Percentiles rank a stretch among this genome's conserved stretches.
phyloP scores from a whole-genome alignment of 2,329 filamentous ascomycete species.

The Daldinia sp. region DNA sequence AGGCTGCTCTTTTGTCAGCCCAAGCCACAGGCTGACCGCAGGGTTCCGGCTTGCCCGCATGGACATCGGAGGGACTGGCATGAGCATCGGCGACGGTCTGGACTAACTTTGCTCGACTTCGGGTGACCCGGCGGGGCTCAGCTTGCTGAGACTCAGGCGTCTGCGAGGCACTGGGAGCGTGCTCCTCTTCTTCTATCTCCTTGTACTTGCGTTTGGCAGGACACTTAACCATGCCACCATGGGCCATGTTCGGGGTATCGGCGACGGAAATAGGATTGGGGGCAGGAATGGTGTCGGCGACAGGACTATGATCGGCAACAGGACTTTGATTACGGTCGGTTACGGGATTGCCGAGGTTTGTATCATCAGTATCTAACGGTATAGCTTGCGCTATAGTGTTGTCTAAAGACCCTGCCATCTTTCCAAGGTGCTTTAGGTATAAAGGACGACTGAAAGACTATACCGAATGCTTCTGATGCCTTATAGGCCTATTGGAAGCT shows the following conservation, averaged over 20 bases:
- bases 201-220: not conserved
- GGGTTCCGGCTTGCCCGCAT: constrained; percentile 17
- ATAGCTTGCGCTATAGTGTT: not conserved
- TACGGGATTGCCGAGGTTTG: not conserved
- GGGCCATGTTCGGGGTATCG: not conserved
- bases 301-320: not conserved
- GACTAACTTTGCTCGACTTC: not conserved
- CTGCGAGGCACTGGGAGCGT: not conserved
- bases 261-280: not conserved
- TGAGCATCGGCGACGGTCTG: not conserved
- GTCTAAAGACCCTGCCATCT: not conserved
- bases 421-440: not conserved
- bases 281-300: not conserved
- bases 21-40: constrained; percentile 61
- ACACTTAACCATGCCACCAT: too few species aligned
- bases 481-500: not conserved
- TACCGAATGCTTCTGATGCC: not conserved
- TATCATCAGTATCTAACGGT: not conserved
- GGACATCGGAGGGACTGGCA: not conserved
- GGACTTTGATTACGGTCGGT: not conserved
- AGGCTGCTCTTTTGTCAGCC: constrained; percentile 67
- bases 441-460: not conserved
- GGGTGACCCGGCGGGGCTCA: not conserved
- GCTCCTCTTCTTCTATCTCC: not conserved
- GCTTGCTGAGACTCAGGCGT: too few species aligned